These are phyloP conservation scores for Suillus subaureus DNA, from an alignment of 768 basidiomycete genomes.

Conservation along the genomic window DNA sequence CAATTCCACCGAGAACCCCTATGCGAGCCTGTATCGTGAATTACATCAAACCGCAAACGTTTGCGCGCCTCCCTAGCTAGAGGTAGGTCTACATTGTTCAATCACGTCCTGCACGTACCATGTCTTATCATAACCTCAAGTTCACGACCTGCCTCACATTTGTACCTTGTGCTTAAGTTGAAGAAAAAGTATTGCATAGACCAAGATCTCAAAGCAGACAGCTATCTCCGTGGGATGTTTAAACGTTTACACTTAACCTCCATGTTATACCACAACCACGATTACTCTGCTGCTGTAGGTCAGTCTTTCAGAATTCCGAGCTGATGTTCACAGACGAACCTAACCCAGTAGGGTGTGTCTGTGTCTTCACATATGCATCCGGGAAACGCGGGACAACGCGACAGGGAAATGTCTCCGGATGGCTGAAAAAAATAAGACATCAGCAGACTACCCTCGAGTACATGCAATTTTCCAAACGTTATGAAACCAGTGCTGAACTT, in stretches of 20 bases:
- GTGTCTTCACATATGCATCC: background rate
- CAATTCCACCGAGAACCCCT: too few species aligned
- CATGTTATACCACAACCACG: background rate
- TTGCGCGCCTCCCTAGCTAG: too few species aligned
- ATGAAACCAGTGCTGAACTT: background rate
- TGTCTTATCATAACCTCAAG: background rate
- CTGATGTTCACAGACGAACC: background rate
- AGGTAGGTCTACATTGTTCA: slow-evolving; percentile 27
- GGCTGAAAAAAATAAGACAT: background rate
- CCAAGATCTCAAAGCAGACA: background rate
- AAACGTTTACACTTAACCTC: background rate
- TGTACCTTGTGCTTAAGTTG: background rate
- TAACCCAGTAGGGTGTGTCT: background rate
- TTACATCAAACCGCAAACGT: too few species aligned
- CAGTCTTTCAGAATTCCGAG: background rate
- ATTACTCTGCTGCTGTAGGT: background rate
- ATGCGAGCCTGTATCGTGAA: too few species aligned
- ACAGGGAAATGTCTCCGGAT: background rate
- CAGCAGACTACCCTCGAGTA: background rate
- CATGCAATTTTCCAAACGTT: background rate
- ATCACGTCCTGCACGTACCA: slow-evolving; percentile 47
- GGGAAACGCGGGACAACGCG: background rate
- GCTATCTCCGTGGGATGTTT: background rate
- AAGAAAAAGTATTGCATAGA: background rate
- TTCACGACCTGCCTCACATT: background rate